Evolutionary conservation across 441 rosid genomes (phyloP), one percentile per base, ranked within the genome.

Genomic region (Hura crepitans): DNA sequence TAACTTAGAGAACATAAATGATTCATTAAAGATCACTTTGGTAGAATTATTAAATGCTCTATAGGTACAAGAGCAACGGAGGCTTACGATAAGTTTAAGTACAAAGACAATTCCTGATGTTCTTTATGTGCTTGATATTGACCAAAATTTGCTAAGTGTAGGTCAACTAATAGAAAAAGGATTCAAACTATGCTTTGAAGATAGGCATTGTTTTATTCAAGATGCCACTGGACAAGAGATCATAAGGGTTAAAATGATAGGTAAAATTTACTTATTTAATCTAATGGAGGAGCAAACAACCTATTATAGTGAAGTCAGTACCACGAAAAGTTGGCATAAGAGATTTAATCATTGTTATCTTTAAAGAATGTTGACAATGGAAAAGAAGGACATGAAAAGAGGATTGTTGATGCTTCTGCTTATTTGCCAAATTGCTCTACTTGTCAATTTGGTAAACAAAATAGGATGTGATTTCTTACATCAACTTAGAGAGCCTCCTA

Each of bases 321-420:
- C 11, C 10, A 5, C 10, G 8, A 8, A 22, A 20, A 53, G 22
- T 22, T 53, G 0, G 25, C 11, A 5, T 12, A 53, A 22, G 28
- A 9, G 45, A 10, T 2, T 42, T 42, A 10, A 0, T 8, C 45
- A 42, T 42, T 42, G 0, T 9, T 13, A 42, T 10, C 45, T 42
- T 10, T 0, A 4, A 4, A 8, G 11, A 42, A 42, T 42, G 45
- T 7, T 42, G 45, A 10, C 8, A 42, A 42, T 42, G 12, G 10
- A 42, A 10, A 42, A 42, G 1, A 7, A 7, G 37, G 61, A 28
- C 1, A 12, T 54, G 8, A 13, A 22, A 15, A 22, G 3, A 22
- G 27, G 12, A 7, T 3, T 23, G 0, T 6, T 18, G 0, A 5
- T 10, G 0, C 14, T 3, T 11, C 3, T 0, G 0, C 0, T 25